A percentile compares a stretch with the other conserved stretches of the same genome.
These are phyloP conservation scores for Chaetoceros muelleri DNA, from an alignment of 108 stramenopile genomes.

Conservation along the genomic window DNA sequence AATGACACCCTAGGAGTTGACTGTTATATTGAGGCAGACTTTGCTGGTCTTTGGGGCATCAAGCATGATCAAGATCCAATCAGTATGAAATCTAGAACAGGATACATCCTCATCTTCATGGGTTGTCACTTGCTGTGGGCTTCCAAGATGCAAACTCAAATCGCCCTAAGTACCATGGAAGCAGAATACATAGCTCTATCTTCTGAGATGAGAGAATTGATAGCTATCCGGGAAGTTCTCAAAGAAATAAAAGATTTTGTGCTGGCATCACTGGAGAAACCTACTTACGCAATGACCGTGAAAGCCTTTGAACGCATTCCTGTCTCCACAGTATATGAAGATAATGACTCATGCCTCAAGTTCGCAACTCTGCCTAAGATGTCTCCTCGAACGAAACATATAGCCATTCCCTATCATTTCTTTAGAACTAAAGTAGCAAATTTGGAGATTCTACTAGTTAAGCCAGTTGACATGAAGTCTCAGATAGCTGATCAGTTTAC, in stretches of 20 bases:
- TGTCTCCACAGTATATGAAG: constrained; percentile 2
- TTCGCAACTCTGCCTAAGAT: constrained; percentile 13
- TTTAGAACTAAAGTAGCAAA: constrained; percentile 6
- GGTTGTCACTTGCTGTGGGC: constrained; percentile 32
- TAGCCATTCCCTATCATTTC: constrained; percentile 20
- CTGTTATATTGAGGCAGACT: constrained; percentile 28
- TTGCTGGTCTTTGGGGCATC: constrained; percentile 16
- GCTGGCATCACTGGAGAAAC: not conserved
- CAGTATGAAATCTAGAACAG: constrained; percentile 10
- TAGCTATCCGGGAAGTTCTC: constrained; percentile 5
- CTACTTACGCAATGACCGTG: not conserved
- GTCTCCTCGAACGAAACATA: constrained; percentile 26
- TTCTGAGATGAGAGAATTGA: constrained; percentile 4
- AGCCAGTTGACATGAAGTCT: constrained; percentile 2
- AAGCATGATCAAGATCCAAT: constrained; percentile 16
- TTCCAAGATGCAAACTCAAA: constrained; percentile 31
- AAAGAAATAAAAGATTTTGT: constrained; percentile 5
- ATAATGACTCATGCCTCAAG: constrained; percentile 10
- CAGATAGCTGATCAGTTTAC: constrained; percentile 7
- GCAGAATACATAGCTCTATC: constrained; percentile 24
- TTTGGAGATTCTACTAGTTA: constrained; percentile 1
- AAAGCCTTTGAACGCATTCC: constrained; percentile 1
- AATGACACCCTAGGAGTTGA: not conserved
- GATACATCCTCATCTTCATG: constrained; percentile 11
- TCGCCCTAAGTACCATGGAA: constrained; percentile 36